Evolutionary conservation across 768 basidiomycete genomes (phyloP), one percentile per base, ranked within the genome.

Genomic region (Galerina marginata): DNA sequence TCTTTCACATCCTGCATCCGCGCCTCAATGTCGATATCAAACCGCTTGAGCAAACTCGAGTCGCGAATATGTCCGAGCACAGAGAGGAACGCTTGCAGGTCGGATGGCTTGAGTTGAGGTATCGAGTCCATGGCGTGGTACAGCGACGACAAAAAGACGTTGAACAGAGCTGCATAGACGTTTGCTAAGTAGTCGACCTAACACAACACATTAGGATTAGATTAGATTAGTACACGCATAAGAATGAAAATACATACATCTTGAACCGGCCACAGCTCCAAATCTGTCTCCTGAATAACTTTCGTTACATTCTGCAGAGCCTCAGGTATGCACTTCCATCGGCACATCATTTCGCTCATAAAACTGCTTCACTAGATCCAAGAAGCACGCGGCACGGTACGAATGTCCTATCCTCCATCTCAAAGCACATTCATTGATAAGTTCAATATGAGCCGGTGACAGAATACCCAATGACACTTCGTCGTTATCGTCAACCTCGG

Each of bases 401-500:
- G 90, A 78, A 62, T 90, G 89, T 2, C 87, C 85, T 62, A 99
- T 89, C 48, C 96, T 82, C 97, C 97, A 99, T 43, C 94, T 83
- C 60, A 91, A 65, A 2, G 93, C 93, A 66, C 94, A 95, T 66
- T 96, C 92, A 58, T 89, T 90, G 65, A 98, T 83, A 39, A 99
- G 78, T 58, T 92, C 90, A 43, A 93, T 80, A 70, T 98, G 93
- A 10, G 83, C 71, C 1, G 83, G 70, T 3, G 93, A 93, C 15
- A 99, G 76, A 58, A 99, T 98, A 6, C 93, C 92, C 39, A 99
- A 78, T 0, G 95, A 93, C 14, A 99, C 96, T 77, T 99, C 95
- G 65, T 98, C 93, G 66, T 93, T 91, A 65, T 95, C 93, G 47
- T 94, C 90, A n/a, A 98, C 89, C 58, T 92, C 91, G 4, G 93